phyloP scores from a whole-genome alignment of 495 filamentous ascomycete genomes.

The Penicillium macrosclerotiorum region DNA sequence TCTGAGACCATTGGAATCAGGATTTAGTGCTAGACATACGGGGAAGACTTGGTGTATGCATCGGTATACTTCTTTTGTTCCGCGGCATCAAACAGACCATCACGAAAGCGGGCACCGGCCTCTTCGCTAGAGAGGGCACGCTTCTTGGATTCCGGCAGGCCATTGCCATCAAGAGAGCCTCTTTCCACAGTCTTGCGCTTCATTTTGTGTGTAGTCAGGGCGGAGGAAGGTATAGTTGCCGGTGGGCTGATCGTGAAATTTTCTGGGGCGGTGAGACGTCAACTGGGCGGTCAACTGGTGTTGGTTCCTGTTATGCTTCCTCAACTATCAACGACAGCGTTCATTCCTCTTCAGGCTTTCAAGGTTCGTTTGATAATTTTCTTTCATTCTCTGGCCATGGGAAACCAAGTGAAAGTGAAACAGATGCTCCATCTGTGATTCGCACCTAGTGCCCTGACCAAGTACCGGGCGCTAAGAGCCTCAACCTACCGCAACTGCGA shows the following conservation, averaged over 20 bases:
- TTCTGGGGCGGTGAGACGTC: conserved; percentile 20
- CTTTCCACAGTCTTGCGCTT: conserved; percentile 53
- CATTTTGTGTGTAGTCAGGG: conserved; percentile 33
- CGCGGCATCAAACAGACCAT: conserved; percentile 69
- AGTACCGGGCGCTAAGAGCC: too few relatives aligned
- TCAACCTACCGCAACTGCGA: too few relatives aligned
- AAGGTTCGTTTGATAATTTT: not conserved
- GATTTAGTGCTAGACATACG: conserved; percentile 44
- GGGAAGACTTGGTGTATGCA: conserved; percentile 68
- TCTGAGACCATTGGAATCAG: not conserved
- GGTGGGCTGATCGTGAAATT: conserved; percentile 19
- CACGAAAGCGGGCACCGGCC: conserved; percentile 58
- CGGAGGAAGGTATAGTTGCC: not conserved
- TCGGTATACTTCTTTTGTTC: conserved; percentile 65
- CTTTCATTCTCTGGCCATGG: not conserved
- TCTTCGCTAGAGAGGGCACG: conserved; percentile 50
- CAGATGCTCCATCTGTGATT: too few relatives aligned
- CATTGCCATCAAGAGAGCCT: conserved; percentile 38
- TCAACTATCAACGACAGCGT: not conserved
- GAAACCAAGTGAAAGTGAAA: too few relatives aligned
- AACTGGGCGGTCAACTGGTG: conserved; percentile 12
- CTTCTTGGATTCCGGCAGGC: conserved; percentile 46
- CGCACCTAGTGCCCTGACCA: too few relatives aligned
- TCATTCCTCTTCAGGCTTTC: not conserved
- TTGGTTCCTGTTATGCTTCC: not conserved